Evolutionary conservation across 345 rosid genomes (phyloP).

Genomic region (Eucalyptus polyanthemos): DNA sequence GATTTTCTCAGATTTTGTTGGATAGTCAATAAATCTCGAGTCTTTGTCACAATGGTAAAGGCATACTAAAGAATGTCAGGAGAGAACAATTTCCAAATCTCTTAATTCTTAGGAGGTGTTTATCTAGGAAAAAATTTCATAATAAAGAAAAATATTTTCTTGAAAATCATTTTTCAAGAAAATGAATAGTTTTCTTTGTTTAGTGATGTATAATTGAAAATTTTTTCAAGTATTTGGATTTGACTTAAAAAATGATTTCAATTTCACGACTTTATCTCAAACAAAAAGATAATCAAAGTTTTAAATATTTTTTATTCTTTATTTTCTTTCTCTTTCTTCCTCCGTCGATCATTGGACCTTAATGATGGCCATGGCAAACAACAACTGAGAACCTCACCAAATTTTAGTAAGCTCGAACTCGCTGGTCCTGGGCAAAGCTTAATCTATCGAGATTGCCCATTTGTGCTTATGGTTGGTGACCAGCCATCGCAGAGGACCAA

Average conservation of each 20-base stretch:
- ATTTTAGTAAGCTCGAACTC: too few relatives aligned
- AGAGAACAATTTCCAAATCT: too few relatives aligned
- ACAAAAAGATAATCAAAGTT: accelerated
- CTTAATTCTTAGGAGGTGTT: accelerated
- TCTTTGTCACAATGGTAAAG: background rate
- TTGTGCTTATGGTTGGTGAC: accelerated
- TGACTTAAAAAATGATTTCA: accelerated
- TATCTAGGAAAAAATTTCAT: too few relatives aligned
- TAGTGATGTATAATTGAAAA: too few relatives aligned
- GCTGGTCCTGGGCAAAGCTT: too few relatives aligned
- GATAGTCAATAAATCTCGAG: too few relatives aligned
- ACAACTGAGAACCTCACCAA: background rate
- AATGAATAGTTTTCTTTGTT: accelerated
- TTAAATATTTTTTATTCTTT: too few relatives aligned
- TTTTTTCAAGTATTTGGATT: background rate
- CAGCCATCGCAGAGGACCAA: accelerated
- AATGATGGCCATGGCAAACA: accelerated
- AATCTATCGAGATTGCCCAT: accelerated
- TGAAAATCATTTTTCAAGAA: too few relatives aligned
- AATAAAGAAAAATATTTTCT: too few relatives aligned
- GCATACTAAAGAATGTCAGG: background rate
- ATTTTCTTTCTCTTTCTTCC: accelerated
- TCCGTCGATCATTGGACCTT: accelerated
- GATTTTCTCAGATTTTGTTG: accelerated
- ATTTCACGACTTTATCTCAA: too few relatives aligned